Evolutionary conservation across 176 grass and related monocot species (phyloP).

Genomic region (Elymus sibiricus): DNA sequence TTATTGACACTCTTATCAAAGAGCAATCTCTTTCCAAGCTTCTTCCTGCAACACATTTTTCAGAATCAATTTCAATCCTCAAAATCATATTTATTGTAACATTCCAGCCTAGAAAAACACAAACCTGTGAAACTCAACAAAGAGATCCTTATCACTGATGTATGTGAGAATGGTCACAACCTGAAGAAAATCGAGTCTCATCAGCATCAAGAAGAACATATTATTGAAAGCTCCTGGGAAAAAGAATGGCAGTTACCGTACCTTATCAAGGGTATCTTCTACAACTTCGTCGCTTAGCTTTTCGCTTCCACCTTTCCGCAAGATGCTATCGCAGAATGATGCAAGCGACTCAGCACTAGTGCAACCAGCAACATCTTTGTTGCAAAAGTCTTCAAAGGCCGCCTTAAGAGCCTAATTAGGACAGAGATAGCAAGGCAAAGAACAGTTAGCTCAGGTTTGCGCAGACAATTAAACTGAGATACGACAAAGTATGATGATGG

Average conservation of each 20-base stretch:
- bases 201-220: background rate
- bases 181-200: background rate
- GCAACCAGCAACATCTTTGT: conserved; percentile 67
- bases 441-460: background rate
- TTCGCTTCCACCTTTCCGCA: conserved; percentile 66
- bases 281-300: conserved; percentile 71
- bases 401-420: conserved; percentile 52
- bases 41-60: conserved; percentile 21
- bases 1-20: conserved; percentile 62
- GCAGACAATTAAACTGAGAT: background rate
- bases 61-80: background rate
- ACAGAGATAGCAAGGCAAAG: background rate
- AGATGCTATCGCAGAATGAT: conserved; percentile 61
- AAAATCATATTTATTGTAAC: background rate
- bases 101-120: background rate
- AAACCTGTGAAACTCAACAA: conserved; percentile 51
- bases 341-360: conserved; percentile 59
- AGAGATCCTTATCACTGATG: conserved; percentile 47
- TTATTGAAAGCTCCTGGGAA: background rate
- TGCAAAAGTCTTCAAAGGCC: conserved; percentile 63
- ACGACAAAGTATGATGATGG: background rate
- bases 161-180: conserved; percentile 42
- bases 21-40: conserved; percentile 26
- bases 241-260: conserved; percentile 1
- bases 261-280: conserved; percentile 67